These are phyloP conservation scores for Scheffersomyces amazonensis DNA, from an alignment of 805 yeast species.

Conservation along the genomic window DNA sequence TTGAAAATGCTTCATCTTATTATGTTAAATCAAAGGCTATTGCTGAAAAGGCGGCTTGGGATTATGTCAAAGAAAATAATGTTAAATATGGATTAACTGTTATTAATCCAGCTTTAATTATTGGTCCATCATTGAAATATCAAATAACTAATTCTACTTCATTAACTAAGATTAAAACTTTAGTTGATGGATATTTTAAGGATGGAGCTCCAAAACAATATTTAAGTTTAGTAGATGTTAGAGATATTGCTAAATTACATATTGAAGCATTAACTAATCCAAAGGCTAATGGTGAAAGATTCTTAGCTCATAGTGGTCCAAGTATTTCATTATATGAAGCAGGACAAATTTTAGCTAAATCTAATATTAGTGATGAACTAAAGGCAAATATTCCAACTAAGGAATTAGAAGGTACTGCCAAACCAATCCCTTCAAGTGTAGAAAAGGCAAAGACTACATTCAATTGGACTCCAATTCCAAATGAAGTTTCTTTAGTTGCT, in stretches of 20 bases:
- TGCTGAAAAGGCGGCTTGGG: conserved; percentile 15
- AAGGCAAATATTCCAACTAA: not conserved
- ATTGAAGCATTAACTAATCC: not conserved
- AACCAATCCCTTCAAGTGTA: not conserved
- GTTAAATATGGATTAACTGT: conserved; percentile 1
- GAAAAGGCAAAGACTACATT: not conserved
- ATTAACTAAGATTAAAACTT: not conserved
- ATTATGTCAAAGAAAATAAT: conserved; percentile 4
- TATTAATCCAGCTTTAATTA: conserved; percentile 1
- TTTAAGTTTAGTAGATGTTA: not conserved
- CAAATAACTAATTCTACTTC: not conserved
- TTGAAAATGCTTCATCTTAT: not conserved
- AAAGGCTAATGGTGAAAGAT: not conserved
- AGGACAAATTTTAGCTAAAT: not conserved
- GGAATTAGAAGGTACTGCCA: not conserved
- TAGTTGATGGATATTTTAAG: not conserved
- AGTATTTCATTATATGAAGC: not conserved
- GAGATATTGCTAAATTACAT: not conserved
- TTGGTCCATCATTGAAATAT: conserved; percentile 5
- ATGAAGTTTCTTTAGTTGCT: not conserved
- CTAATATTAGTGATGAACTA: not conserved
- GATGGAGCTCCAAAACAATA: not conserved
- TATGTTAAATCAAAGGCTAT: conserved; percentile 12
- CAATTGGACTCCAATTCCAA: conserved; percentile 1
- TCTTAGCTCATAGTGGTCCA: not conserved